Base-by-base conservation (phyloP, 1,139 yeast species). In the Pichia sp. region DNA sequence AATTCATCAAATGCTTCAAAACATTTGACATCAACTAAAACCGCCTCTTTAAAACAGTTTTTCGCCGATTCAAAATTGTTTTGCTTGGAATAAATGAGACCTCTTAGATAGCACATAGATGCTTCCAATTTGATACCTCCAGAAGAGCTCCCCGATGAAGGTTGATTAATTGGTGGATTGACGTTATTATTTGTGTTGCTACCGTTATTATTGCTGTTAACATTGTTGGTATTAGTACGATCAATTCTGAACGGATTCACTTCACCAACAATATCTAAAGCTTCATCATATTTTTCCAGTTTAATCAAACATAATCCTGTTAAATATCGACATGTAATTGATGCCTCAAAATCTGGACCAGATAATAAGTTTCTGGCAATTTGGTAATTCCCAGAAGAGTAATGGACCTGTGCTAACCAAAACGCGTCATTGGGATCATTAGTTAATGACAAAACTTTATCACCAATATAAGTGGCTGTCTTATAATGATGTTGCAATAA, bases 381-480 rank as follows among this genome's bases (percentile, higher is more conserved):
- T 36, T 83, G 74, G 60, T 78, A 88, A 58, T 85, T 79, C 10
- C 94, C 92, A 50, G 79, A 74, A 43, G 74, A 68, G 62, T 80
- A 86, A 60, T 84, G 81, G 2, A 85, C 95, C 64, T 92, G 96
- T 0, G 95, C 97, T 38, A 92, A 70, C 97, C 97, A 92, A 62
- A 88, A 90, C 11, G 97, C 97, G 62, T 92, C 97, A 57, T 84
- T 85, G 16, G 96, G 84, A 58, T 90, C 97, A 50, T 77, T 74
- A 1, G 90, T 84, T 48, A 90, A 66, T 0, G 90, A 79, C 41
- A 85, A 71, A 8, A 94, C 85, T 56, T 90, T 92, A 65, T 92
- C 96, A 10, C 97, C 98, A 33, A 94, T 77, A 59, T 80, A 87
- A 56, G 85, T 94, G 0, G 98, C 97, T 0, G 97, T 86, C 41